Base-by-base conservation (phyloP, 2,329 filamentous ascomycete genomes). In the Tolypocladium cylindrosporum region DNA sequence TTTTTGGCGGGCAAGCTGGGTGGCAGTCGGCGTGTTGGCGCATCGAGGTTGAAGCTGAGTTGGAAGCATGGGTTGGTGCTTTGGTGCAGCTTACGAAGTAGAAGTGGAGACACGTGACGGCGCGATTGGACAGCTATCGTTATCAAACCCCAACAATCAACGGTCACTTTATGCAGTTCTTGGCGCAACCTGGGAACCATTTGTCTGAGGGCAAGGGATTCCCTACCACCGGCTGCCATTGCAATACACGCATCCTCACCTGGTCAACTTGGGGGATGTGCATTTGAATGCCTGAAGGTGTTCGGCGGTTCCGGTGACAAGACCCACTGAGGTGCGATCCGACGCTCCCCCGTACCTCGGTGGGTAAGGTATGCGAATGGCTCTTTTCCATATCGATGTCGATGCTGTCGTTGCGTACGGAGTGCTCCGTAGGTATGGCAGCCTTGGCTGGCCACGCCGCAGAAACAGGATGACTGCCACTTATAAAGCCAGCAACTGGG, bases 1-100 rank as follows among this genome's bases (percentile, higher is more conserved):
- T 61, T 54, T 65, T 62, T 66, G 56, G 60, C 63, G 61, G 63
- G 65, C 67, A 55, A 45, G 54, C 59, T 53, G 51, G 19, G 57
- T 55, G 65, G 61, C 61, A 62, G 60, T 64, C 63, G 40, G 61
- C 54, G 59, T 50, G 59, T 57, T 55, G 60, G 51, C 57, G 34
- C 54, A 57, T 55, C 54, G 55, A 62, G 56, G 40, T 27, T 54
- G 31, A 58, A 48, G 56, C 52, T 42, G 54, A 50, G n/a, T 14
- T 9, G 27, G 54, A 41, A 31, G 37, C 54, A 24, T 39, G 43
- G 45, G 27, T 10, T 51, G 45, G 48, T 56, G 39, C 21, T 42
- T 56, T n/a, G 24, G 31, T n/a, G 27, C 36, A 11, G 54, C 21
- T 40, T 36, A 5, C 27, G 27, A 31, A 31, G 27, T 31, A 31